phyloP scores from a whole-genome alignment of 305 asterid genomes.

The Solanum hybrid region DNA sequence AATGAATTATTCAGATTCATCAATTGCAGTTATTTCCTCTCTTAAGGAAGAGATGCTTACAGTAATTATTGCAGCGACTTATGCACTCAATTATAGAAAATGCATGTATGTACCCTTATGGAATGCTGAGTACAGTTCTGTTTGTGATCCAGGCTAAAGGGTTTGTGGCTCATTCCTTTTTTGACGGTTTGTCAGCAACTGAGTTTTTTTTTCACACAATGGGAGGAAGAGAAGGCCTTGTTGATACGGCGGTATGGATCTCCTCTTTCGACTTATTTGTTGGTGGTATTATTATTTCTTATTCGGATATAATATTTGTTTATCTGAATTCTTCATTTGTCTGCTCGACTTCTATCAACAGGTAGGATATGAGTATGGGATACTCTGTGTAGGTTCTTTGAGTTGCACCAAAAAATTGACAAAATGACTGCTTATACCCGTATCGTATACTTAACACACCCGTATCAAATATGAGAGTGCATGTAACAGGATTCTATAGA shows the following conservation, averaged over 20 bases:
- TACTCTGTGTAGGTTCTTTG: neutral
- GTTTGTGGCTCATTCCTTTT: conserved; percentile 90
- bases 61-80: neutral
- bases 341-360: neutral
- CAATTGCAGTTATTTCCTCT: neutral
- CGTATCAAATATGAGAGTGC: neutral
- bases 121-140: neutral
- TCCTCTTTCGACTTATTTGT: conserved; percentile 2
- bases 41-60: neutral
- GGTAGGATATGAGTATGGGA: neutral
- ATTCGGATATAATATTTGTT: neutral
- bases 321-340: neutral
- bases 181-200: conserved; percentile 75
- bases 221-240: conserved; percentile 99
- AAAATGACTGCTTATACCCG: neutral
- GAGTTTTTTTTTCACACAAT: conserved; percentile 98
- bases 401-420: neutral
- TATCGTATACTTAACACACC: neutral
- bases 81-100: neutral
- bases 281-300: neutral
- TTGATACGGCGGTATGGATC: conserved; percentile 91
- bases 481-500: neutral
- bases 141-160: conserved; percentile 77
- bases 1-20: neutral
- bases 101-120: neutral